A percentile compares a stretch with the other conserved stretches of the same genome.
Evolutionary conservation across 208 protist genomes (phyloP).

Genomic region (Leishmania braziliensis): DNA sequence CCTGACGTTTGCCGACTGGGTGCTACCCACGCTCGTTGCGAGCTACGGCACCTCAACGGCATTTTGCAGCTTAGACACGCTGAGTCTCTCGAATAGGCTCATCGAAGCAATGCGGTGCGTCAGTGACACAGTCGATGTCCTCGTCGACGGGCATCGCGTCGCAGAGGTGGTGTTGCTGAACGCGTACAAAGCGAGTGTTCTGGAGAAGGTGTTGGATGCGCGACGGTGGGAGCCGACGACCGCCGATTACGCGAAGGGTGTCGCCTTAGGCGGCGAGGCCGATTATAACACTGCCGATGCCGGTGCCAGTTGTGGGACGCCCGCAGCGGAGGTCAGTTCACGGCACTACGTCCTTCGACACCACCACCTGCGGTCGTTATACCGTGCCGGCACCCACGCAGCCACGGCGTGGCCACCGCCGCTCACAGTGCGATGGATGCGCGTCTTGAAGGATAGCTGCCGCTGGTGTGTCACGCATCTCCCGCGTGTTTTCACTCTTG

Average conservation of each 20-base stretch:
- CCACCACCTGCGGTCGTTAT: background rate
- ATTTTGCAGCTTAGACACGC: constrained; percentile 14
- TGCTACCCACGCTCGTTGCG: constrained; percentile 40
- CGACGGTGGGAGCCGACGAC: constrained; percentile 55
- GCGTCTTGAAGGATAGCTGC: background rate
- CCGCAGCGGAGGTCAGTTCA: background rate
- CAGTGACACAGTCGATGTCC: constrained; percentile 31
- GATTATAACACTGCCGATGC: background rate
- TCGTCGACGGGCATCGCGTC: constrained; percentile 51
- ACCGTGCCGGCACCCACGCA: background rate
- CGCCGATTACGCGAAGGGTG: constrained; percentile 17
- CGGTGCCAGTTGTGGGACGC: background rate
- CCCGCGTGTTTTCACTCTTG: background rate
- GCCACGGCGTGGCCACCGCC: background rate
- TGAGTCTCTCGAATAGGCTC: constrained; percentile 34
- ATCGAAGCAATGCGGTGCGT: constrained; percentile 48
- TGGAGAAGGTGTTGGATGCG: constrained; percentile 51
- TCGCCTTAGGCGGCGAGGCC: background rate
- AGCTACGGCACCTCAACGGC: constrained; percentile 38
- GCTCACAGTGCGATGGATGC: background rate
- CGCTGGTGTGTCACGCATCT: constrained; percentile 7
- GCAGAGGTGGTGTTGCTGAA: constrained; percentile 66
- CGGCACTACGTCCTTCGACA: background rate
- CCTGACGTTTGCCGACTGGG: constrained; percentile 40
- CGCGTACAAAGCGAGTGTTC: constrained; percentile 74